Conservation (phyloP, 495 filamentous ascomycete genomes). For the Platismatia glauca region DNA sequence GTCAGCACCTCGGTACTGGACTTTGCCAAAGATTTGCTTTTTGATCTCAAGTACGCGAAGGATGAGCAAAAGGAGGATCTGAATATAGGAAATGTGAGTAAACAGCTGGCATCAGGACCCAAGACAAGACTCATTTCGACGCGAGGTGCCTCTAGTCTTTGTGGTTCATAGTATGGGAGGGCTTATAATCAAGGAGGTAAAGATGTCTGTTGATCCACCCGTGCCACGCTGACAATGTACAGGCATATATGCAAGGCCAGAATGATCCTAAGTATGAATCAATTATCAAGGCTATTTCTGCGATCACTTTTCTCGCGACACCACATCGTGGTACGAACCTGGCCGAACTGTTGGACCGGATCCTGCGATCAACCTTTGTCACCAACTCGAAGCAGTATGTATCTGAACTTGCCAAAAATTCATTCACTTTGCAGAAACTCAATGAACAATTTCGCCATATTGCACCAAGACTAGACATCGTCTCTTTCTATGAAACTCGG, state of each 20-base stretch:
- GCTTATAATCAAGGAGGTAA: conserved; percentile 23
- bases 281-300: conserved; percentile 29
- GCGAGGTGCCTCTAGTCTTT: conserved; percentile 26
- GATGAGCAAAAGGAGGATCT: conserved; percentile 22
- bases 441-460: conserved; percentile 42
- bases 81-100: conserved; percentile 22
- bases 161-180: conserved; percentile 30
- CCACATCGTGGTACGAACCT: conserved; percentile 40
- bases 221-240: not conserved
- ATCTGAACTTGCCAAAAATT: conserved; percentile 34
- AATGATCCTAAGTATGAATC: conserved; percentile 25
- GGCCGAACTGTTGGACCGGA: conserved; percentile 32
- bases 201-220: not conserved
- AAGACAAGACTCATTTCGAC: not conserved
- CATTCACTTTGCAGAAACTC: conserved; percentile 29
- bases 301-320: conserved; percentile 39
- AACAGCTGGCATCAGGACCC: not conserved
- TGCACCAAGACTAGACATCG: conserved; percentile 26
- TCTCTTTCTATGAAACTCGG: conserved; percentile 44
- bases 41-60: conserved; percentile 28
- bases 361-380: conserved; percentile 23
- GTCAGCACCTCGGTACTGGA: conserved; percentile 26
- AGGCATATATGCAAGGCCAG: conserved; percentile 32
- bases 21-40: conserved; percentile 34
- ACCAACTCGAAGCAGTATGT: conserved; percentile 32